phyloP scores from a whole-genome alignment of 805 yeast genomes.

The Yamadazyma sp. region DNA sequence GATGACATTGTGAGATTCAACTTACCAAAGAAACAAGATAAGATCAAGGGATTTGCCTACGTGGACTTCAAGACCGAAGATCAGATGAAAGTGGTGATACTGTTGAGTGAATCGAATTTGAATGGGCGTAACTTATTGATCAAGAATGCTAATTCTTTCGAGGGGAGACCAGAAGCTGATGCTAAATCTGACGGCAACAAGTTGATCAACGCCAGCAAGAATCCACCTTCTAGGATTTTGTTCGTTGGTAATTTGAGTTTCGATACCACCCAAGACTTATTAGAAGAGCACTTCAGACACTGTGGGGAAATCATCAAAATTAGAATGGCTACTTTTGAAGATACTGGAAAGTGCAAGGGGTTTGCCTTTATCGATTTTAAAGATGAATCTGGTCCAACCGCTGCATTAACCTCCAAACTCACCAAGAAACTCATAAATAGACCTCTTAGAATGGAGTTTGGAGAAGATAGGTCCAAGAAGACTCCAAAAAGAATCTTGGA shows the following conservation, averaged over 20 bases:
- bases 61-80: constrained; percentile 68
- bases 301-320: constrained; percentile 84
- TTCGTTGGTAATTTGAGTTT: constrained; percentile 93
- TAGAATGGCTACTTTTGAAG: constrained; percentile 98
- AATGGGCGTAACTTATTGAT: constrained; percentile 86
- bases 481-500: constrained; percentile 41
- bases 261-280: constrained; percentile 79
- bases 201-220: constrained; percentile 48
- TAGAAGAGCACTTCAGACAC: constrained; percentile 81
- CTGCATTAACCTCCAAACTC: constrained; percentile 71
- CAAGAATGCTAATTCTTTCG: constrained; percentile 75
- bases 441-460: constrained; percentile 82
- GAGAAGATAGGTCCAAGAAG: constrained; percentile 90
- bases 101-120: constrained; percentile 66
- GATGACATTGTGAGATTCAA: constrained; percentile 72
- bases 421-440: constrained; percentile 70
- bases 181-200: constrained; percentile 19
- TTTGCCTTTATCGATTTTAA: constrained; percentile 89
- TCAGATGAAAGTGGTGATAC: constrained; percentile 62
- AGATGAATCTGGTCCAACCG: constrained; percentile 77
- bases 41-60: constrained; percentile 86
- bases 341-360: constrained; percentile 94
- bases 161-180: constrained; percentile 74
- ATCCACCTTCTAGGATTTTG: constrained; percentile 84
- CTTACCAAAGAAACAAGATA: constrained; percentile 71